Evolutionary conservation across 148 eudicot species (phyloP), one percentile per base, ranked within the genome.

Genomic region (Diospyros lotus): DNA sequence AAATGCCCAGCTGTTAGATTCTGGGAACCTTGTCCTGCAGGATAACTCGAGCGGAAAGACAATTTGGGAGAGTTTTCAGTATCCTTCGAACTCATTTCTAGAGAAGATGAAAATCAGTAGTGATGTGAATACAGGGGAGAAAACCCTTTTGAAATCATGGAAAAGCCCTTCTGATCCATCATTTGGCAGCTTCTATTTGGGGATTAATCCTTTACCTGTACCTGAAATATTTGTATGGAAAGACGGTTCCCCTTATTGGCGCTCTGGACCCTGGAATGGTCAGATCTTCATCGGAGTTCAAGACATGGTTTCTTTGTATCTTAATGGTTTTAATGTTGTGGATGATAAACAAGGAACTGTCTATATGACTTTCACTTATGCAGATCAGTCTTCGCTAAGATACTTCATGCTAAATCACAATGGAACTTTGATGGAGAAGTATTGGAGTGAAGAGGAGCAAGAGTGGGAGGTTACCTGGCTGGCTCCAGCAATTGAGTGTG

Each of bases 261-360:
- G 90, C 60, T 80, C 76, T 53, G 87, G 82, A n/a, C 87, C 88
- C 17, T 85, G 86, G 89, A 71, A 72, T 56, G 72, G 82, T 48
- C 81, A 78, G 44, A 54, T 17, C 10, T 81, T 79, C 54, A 61
- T 80, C 28, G 88, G 84, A 5, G 9, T 76, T 3, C 52, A 6
- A 46, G 1, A 1, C 45, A 75, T 72, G 74, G 3, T 2, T 12
- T 40, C 71, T 2, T 2, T 9, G 3, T 77, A 61, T 68, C 15
- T 38, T 1, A 0, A 64, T 62, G 66, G 78, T 6, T 38, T 73
- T 40, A 55, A 18, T 9, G 14, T 80, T 14, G 62, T 46, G 6
- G 71, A 63, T 18, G 59, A 69, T 58, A 56, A 73, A 3, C 46
- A 75, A 12, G 86, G 84, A 38, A 69, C 41, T 2, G 9, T 17